Conservation (phyloP, 2,329 filamentous ascomycete genomes). For the Ascomycota sp. region DNA sequence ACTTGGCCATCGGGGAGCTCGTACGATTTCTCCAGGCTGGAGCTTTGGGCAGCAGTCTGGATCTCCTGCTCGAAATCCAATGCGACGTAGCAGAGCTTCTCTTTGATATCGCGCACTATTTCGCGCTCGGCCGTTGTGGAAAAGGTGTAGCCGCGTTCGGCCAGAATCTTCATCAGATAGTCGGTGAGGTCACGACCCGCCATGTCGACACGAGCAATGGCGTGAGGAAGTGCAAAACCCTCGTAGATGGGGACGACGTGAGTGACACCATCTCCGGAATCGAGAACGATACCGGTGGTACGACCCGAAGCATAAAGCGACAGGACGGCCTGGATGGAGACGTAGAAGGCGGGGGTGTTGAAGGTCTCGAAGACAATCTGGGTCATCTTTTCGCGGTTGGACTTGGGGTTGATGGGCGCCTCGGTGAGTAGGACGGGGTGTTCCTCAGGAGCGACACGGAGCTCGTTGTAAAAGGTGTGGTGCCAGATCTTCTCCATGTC, state of each 20-base stretch:
- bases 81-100: conserved; percentile 99
- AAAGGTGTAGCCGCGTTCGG: conserved; percentile 98
- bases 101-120: conserved; percentile 99
- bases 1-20: conserved; percentile 98
- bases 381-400: conserved; percentile 99
- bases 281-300: conserved; percentile 99
- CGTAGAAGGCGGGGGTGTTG: conserved; percentile 99
- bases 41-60: conserved; percentile 97
- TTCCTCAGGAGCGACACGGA: conserved; percentile 99
- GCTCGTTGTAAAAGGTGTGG: conserved; percentile 99
- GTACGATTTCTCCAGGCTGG: conserved; percentile 98
- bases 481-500: conserved; percentile 99
- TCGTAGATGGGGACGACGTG: conserved; percentile 99
- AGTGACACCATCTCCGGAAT: conserved; percentile 99
- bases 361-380: conserved; percentile 99
- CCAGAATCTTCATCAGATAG: conserved; percentile 99
- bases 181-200: conserved; percentile 99
- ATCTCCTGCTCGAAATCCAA: conserved; percentile 99
- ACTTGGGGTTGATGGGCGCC: conserved; percentile 99
- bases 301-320: conserved; percentile 99
- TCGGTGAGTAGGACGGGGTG: conserved; percentile 98
- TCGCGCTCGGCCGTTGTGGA: conserved; percentile 99
- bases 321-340: conserved; percentile 98
- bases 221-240: conserved; percentile 98
- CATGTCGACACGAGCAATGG: conserved; percentile 99